Evolutionary conservation across 441 rosid species (phyloP), one percentile per base, ranked within the genome.

Genomic region (Kokia cookei): DNA sequence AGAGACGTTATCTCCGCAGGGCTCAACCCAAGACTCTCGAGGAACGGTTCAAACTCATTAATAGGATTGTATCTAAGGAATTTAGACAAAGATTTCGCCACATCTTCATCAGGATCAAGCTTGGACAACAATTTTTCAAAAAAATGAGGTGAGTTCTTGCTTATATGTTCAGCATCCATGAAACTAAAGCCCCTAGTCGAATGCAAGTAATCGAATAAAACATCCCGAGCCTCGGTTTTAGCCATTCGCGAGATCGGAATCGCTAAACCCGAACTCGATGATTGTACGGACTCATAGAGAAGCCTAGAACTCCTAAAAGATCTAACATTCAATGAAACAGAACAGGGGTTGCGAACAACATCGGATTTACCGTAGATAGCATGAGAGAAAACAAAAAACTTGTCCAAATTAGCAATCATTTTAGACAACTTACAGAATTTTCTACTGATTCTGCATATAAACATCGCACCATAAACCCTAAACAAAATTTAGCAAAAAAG

Each of bases 21-120:
- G 65, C 64, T 73, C 86, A 93, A 62, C 40, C 98, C 97, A 72
- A 93, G 76, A 60, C 98, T 93, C 87, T 93, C 96, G 60, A 93
- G 85, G 62, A 93, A 91, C 0, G 94, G 94, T 24, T 93, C 98
- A 61, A 87, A 91, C 84, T 91, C 98, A 43, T 91, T 90, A 12
- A 93, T 85, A 4, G 95, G 94, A 82, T 88, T 79, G 79, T 87
- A 93, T 79, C 92, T 82, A 76, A 91, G 90, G 77, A 78, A 87
- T 43, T 79, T 91, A 19, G 72, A 53, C 77, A 93, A 71, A 0
- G 83, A 76, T 75, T 76, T 78, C 19, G 78, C 59, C 12, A 90
- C 74, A 79, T 90, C 89, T 45, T 82, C 81, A 12, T 83, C 81
- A n/a, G 54, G 63, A 66, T 79, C 84, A 58, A 88, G 67, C 85